A percentile compares a stretch with the other conserved stretches of the same genome.
phyloP scores from a whole-genome alignment of 2,329 filamentous ascomycete genomes.

The Alternaria brassicicola region DNA sequence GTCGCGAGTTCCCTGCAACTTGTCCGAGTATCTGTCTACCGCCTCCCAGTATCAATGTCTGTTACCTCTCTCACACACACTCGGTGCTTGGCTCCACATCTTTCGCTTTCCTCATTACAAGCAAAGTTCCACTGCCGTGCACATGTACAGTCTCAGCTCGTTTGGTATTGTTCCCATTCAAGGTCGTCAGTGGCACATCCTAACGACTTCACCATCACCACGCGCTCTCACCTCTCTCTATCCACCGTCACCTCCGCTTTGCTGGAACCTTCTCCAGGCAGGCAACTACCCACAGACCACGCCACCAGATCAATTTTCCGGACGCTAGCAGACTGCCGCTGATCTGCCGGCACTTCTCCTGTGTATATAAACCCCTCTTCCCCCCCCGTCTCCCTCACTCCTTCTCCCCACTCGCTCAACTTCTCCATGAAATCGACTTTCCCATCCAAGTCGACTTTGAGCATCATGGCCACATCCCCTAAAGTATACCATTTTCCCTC shows the following conservation, averaged over 20 bases:
- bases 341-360: neutral
- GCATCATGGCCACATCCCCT: neutral
- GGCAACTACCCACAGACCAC: neutral
- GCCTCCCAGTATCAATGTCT: neutral
- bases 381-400: neutral
- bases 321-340: neutral
- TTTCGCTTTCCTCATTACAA: neutral
- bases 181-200: neutral
- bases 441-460: neutral
- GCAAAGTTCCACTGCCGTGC: neutral
- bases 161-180: neutral
- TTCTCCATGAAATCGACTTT: neutral
- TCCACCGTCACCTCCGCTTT: neutral
- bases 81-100: neutral
- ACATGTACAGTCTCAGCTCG: neutral
- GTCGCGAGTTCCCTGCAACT: neutral
- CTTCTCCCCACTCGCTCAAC: neutral
- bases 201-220: neutral
- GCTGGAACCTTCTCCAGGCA: neutral
- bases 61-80: neutral
- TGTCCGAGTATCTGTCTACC: neutral
- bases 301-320: neutral
- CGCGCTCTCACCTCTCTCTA: neutral
- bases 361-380: constrained; percentile 1
- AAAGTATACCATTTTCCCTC: neutral